Percentiles rank a stretch among this genome's conserved stretches.
Evolutionary conservation across 108 stramenopile genomes (phyloP).

Genomic region (Aurantiochytrium sp.): DNA sequence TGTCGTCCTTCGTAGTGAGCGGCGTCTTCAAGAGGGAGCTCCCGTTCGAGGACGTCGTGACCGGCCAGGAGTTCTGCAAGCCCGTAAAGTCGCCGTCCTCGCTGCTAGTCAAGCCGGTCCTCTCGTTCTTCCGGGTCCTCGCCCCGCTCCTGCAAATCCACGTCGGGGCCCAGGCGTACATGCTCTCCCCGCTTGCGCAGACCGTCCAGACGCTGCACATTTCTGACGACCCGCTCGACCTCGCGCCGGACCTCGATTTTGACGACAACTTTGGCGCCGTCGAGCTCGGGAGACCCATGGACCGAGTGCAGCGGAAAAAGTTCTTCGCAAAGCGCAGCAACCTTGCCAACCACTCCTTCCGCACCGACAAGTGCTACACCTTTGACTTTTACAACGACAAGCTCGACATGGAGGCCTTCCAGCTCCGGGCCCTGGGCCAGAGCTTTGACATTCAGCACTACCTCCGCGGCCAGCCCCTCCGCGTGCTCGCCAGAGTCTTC

Average conservation of each 20-base stretch:
- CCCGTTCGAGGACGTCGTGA: not conserved
- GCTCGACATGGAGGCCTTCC: not conserved
- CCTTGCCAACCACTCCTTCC: not conserved
- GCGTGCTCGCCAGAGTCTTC: not conserved
- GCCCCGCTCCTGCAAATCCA: constrained; percentile 17
- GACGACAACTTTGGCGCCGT: not conserved
- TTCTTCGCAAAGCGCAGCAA: not conserved
- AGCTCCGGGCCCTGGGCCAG: not conserved
- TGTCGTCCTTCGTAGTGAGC: not conserved
- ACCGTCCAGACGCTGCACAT: not conserved
- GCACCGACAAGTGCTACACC: not conserved
- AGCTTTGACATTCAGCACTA: not conserved
- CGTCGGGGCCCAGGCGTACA: not conserved
- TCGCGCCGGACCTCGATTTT: not conserved
- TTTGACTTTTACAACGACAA: constrained; percentile 23
- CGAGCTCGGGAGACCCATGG: not conserved
- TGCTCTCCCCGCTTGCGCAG: not conserved
- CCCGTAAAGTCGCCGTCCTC: not conserved
- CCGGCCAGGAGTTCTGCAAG: constrained; percentile 22
- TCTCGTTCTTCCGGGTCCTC: not conserved
- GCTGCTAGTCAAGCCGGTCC: not conserved
- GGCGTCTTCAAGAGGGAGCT: not conserved
- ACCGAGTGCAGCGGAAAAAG: not conserved
- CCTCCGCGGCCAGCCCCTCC: constrained; percentile 10
- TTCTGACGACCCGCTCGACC: not conserved